phyloP scores from a whole-genome alignment of 805 yeast genomes.

The Danielozyma ontarioensis region DNA sequence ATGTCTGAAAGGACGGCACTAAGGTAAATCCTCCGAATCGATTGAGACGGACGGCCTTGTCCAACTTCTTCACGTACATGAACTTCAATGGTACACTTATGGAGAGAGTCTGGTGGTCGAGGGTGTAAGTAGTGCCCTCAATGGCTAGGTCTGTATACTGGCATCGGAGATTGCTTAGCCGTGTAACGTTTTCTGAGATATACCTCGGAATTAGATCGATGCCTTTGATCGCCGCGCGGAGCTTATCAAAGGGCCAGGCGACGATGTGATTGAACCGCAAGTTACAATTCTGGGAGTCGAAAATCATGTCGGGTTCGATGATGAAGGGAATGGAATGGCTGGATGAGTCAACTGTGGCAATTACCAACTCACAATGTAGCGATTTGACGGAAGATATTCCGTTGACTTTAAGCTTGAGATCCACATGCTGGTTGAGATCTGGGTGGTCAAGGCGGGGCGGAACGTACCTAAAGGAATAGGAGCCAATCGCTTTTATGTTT shows the following conservation, averaged over 20 bases:
- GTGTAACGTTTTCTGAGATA: background rate
- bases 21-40: conserved; percentile 26
- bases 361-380: background rate
- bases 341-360: background rate
- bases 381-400: background rate
- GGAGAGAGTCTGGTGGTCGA: background rate
- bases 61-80: background rate
- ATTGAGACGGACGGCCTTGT: background rate
- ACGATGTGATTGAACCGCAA: background rate
- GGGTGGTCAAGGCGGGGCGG: background rate
- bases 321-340: background rate
- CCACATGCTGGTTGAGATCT: background rate
- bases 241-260: background rate
- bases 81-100: background rate
- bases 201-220: background rate
- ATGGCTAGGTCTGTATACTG: background rate
- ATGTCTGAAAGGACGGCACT: conserved; percentile 37
- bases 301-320: background rate
- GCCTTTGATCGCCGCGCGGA: background rate
- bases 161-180: background rate
- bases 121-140: background rate
- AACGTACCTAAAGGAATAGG: background rate
- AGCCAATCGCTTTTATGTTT: background rate
- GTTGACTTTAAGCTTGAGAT: background rate
- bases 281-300: background rate